Base-by-base conservation (phyloP, 495 filamentous ascomycete genomes). In the Daldinia grandis region DNA sequence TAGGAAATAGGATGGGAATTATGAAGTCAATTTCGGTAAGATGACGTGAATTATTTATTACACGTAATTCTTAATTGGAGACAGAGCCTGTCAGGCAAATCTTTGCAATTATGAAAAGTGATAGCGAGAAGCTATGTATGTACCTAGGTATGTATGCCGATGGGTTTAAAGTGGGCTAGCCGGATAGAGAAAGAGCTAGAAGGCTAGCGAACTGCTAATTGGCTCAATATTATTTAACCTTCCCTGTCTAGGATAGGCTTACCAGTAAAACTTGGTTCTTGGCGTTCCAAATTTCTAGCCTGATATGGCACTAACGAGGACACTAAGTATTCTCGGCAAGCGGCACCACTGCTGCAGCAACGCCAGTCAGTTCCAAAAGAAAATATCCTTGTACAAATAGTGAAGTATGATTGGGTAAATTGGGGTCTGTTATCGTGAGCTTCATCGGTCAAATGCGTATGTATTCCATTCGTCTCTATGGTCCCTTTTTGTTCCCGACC, bases 341-440 rank as follows among this genome's bases (percentile, higher is more conserved):
- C 64, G 64, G 69, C 69, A 66, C 53, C 50, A 33, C 1, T 56
- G 60, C 68, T 66, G 58, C 58, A 66, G 68, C 68, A 72, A 72
- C 69, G 69, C 47, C 53, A 12, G 17, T 50, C 17, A 66, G 69
- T 72, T 67, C 68, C 68, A 71, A 67, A 66, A 44, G 47, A 56
- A 49, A 57, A 19, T 44, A 56, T 47, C 69, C 69, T 60, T 60
- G 69, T 57, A 25, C 21, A 17, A 51, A 68, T 50, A 59, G 27
- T n/a, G 37, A 51, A 59, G 42, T 4, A 38, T 72, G 60, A 72
- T 72, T 72, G 69, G 69, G 47, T 30, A 51, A 71, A 66, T 33
- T 35, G 4, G 49, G 64, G 55, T 56, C 64, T 56, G 68, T 74
- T 74, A 76, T 76, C 74, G 74, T 76, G 74, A 76, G 66, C 74